Evolutionary conservation across 805 yeast genomes (phyloP).

Genomic region (Candida sithepensis): DNA sequence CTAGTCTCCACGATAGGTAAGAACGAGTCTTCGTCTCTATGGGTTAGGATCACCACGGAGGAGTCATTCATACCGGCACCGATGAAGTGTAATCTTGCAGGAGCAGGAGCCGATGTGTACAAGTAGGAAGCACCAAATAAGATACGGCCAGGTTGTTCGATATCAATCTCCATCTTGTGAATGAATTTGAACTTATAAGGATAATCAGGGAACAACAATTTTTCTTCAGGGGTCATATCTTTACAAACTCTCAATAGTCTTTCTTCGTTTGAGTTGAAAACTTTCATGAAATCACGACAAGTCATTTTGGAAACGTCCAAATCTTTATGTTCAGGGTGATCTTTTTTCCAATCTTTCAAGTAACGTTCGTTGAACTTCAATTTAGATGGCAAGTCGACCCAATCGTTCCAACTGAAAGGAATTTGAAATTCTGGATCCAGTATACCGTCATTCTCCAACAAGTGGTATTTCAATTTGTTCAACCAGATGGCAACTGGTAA

Average conservation of each 20-base stretch:
- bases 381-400: conserved; percentile 26
- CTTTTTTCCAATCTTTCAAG: conserved; percentile 8
- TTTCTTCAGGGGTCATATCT: conserved; percentile 12
- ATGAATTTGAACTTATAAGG: conserved; percentile 20
- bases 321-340: conserved; percentile 4
- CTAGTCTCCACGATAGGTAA: conserved; percentile 5
- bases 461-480: conserved; percentile 12
- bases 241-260: conserved; percentile 5
- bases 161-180: conserved; percentile 14
- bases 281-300: conserved; percentile 17
- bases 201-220: conserved; percentile 6
- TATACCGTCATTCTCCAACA: conserved; percentile 15
- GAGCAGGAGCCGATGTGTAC: conserved; percentile 24
- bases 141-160: conserved; percentile 22
- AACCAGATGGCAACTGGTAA: conserved; percentile 30
- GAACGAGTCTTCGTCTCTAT: conserved; percentile 9
- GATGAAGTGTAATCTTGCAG: conserved; percentile 29
- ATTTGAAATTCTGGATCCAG: conserved; percentile 23
- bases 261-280: conserved; percentile 11
- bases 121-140: conserved; percentile 31
- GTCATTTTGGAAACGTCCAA: conserved; percentile 9
- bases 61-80: conserved; percentile 28
- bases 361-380: conserved; percentile 10
- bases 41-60: conserved; percentile 26
- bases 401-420: conserved; percentile 33